These are phyloP conservation scores for Ceratocystis harringtonii DNA, from an alignment of 2,329 filamentous ascomycete species.

Conservation along the genomic window DNA sequence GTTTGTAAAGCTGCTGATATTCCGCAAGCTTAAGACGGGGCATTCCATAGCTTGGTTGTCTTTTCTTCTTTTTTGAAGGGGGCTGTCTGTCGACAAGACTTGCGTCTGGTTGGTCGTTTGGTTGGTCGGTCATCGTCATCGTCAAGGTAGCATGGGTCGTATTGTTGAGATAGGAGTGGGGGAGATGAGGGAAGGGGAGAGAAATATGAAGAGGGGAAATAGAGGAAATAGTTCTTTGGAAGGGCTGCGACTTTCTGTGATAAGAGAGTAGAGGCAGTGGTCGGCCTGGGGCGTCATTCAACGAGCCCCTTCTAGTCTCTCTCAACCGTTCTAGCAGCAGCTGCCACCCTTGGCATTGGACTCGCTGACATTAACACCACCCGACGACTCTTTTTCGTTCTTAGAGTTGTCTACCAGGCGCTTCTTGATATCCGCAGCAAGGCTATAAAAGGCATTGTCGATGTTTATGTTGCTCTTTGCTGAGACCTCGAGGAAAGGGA, in stretches of 20 bases:
- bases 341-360: conserved; percentile 45
- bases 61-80: not conserved
- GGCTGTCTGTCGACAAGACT: not conserved
- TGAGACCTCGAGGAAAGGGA: conserved; percentile 95
- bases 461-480: conserved; percentile 99
- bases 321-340: conserved; percentile 50
- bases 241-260: too few species aligned
- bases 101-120: not conserved
- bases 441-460: conserved; percentile 92
- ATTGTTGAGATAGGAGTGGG: not conserved
- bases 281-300: not conserved
- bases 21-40: too few species aligned
- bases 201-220: not conserved
- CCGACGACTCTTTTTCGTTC: conserved; percentile 45
- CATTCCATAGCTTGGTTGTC: too few species aligned
- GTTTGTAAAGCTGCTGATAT: too few species aligned
- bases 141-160: not conserved
- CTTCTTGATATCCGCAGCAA: conserved; percentile 97
- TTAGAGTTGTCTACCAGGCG: conserved; percentile 84
- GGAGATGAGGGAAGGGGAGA: not conserved
- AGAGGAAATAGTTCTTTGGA: not conserved
- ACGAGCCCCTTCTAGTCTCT: not conserved
- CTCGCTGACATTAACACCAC: conserved; percentile 55
- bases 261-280: not conserved
- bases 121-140: not conserved